Evolutionary conservation across 225 moss, liverwort and hornwort genomes (phyloP), one percentile per base, ranked within the genome.

Genomic region (Sphagnum tenellum): DNA sequence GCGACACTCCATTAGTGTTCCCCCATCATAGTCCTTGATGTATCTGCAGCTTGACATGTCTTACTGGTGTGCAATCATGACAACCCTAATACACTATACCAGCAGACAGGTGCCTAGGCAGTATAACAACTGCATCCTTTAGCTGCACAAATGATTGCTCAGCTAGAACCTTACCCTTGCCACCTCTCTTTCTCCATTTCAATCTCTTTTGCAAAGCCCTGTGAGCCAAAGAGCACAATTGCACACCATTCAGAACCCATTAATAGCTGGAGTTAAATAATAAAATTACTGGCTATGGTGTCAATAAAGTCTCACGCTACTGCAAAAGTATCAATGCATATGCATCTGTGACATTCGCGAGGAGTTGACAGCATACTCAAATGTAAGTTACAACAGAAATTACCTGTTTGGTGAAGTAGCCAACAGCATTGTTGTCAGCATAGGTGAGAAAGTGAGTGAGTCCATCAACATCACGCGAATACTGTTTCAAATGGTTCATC

Each of bases 401-500:
- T 48, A 93, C 96, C 90, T 98, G 98, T 70, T 98, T 98, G 48
- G 89, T 82, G 69, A 98, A 98, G 71, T 98, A 98, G 64, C 90
- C 98, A 50, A 98, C 98, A 55, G 98, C 98, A 75, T 98, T 98
- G 71, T 98, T 98, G 55, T 98, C 98, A 13, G 98, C 98, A 70
- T 98, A 98, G 29, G 98, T 98, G 72, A 93, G 81, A 71, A 98
- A 98, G 79, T 98, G 90, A 60, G 89, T 93, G 62, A 98, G 81
- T 51, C 84, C 84, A 75, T 98, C 98, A 45, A 84, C 76, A 71
- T 90, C 87, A 71, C 98, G 89, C 14, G 93, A 93, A 74, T 98
- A 93, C 72, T 98, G 89, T 79, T 98, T 98, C 75, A 98, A 79
- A 73, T 98, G 98, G 74, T 98, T 98, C 98, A 98, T 98, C 83